Conservation (phyloP, 108 stramenopile genomes). For the Skeletonema costatum region DNA sequence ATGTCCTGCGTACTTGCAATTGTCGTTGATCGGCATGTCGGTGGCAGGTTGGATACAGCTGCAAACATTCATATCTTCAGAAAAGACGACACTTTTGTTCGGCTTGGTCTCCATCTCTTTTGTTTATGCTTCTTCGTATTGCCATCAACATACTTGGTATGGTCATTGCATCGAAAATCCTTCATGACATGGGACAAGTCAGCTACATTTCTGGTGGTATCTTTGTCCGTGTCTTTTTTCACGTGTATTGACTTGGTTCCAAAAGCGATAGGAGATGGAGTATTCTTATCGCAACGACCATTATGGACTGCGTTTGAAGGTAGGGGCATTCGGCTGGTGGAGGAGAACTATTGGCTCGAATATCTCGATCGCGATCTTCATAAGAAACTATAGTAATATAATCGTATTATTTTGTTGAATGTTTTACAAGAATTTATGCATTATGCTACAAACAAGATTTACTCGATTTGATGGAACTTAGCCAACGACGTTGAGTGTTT, state of each 20-base stretch:
- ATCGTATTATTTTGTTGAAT: too few species aligned
- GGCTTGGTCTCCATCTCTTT: constrained; percentile 15
- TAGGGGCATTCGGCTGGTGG: constrained; percentile 31
- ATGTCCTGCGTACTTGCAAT: constrained; percentile 35
- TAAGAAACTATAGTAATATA: background rate
- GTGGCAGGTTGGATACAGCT: constrained; percentile 54
- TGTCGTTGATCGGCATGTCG: constrained; percentile 63
- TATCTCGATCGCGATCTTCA: background rate
- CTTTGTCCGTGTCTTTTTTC: constrained; percentile 35
- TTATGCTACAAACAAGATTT: background rate
- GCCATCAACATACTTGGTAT: constrained; percentile 24
- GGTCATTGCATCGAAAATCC: constrained; percentile 33
- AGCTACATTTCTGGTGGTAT: constrained; percentile 31
- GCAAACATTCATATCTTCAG: constrained; percentile 13
- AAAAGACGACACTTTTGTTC: background rate
- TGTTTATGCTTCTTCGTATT: constrained; percentile 35
- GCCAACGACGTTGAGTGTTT: background rate
- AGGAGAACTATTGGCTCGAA: constrained; percentile 4
- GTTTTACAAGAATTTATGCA: too few species aligned
- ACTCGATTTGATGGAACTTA: background rate
- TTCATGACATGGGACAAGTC: constrained; percentile 39
- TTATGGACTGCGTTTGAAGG: constrained; percentile 51
- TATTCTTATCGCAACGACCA: constrained; percentile 22
- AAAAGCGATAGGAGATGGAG: constrained; percentile 37
- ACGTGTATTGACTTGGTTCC: constrained; percentile 13